Percentiles rank a stretch among this genome's conserved stretches.
Evolutionary conservation across 1,139 yeast species (phyloP).

Genomic region (Pichia norvegensis): DNA sequence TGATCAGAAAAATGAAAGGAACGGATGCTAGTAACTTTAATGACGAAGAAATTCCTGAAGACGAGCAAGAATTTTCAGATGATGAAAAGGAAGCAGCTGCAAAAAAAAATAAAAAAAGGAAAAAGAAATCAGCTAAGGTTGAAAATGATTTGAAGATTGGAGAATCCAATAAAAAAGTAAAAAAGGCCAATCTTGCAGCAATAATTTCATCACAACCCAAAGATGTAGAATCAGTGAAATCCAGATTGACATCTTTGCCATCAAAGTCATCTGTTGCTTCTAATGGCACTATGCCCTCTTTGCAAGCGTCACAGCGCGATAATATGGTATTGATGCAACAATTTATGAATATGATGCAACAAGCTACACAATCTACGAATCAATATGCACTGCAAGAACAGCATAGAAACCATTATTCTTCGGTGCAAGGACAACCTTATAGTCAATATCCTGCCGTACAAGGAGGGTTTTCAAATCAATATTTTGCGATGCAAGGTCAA

Average conservation of each 20-base stretch:
- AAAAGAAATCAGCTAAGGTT: slow-evolving; percentile 26
- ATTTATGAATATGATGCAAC: slow-evolving; percentile 14
- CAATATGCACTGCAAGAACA: background rate
- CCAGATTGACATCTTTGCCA: slow-evolving; percentile 21
- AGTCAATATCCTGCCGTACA: background rate
- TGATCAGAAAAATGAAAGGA: slow-evolving; percentile 64
- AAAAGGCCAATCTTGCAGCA: background rate
- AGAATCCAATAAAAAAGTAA: background rate
- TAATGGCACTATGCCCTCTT: background rate
- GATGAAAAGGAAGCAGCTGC: slow-evolving; percentile 75
- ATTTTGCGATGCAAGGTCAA: too few relatives aligned
- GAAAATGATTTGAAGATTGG: background rate
- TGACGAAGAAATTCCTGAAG: slow-evolving; percentile 89
- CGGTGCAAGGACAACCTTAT: too few relatives aligned
- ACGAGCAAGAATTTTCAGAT: slow-evolving; percentile 91
- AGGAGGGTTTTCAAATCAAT: background rate
- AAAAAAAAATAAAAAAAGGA: slow-evolving; percentile 51
- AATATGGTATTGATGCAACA: slow-evolving; percentile 13
- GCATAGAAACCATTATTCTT: background rate
- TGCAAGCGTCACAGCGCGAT: background rate
- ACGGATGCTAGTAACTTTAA: slow-evolving; percentile 92
- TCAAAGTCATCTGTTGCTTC: slow-evolving; percentile 11
- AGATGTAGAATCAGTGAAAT: slow-evolving; percentile 11
- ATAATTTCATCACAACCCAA: slow-evolving; percentile 10
- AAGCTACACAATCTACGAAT: slow-evolving; percentile 1